Percentiles rank a stretch among this genome's conserved stretches.
Evolutionary conservation across 139 green algal species (phyloP).

Genomic region (Closterium sp.): DNA sequence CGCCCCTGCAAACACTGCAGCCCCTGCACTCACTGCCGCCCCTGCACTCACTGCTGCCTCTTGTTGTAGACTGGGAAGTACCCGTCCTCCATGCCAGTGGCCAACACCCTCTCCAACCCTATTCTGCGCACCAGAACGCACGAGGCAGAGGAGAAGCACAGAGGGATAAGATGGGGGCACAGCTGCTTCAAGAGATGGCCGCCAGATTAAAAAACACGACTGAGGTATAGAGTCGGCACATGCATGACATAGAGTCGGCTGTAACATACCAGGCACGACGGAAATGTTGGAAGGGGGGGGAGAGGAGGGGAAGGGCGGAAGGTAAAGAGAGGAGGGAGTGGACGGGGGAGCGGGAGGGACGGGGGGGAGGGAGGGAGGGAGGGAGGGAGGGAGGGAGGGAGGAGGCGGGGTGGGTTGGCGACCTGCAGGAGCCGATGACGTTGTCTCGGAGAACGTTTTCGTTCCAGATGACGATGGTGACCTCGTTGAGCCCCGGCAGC

Average conservation of each 20-base stretch:
- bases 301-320: background rate
- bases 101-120: background rate
- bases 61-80: background rate
- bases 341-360: background rate
- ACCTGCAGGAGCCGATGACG: conserved; percentile 23
- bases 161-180: no score
- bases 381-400: background rate
- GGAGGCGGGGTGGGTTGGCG: no score
- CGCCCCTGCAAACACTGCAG: background rate
- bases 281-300: background rate
- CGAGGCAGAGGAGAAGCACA: no score
- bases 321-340: background rate
- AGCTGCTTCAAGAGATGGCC: no score
- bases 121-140: background rate
- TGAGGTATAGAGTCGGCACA: no score
- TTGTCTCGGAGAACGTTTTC: conserved; percentile 2
- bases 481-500: conserved; percentile 15
- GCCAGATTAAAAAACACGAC: no score
- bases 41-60: background rate
- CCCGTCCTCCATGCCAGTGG: background rate
- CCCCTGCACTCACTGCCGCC: background rate
- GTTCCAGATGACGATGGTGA: conserved; percentile 24
- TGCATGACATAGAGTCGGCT: background rate
- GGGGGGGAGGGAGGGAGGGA: background rate
- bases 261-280: no score